Base-by-base conservation (phyloP, 2,329 filamentous ascomycete species). In the Alternaria gaisen region DNA sequence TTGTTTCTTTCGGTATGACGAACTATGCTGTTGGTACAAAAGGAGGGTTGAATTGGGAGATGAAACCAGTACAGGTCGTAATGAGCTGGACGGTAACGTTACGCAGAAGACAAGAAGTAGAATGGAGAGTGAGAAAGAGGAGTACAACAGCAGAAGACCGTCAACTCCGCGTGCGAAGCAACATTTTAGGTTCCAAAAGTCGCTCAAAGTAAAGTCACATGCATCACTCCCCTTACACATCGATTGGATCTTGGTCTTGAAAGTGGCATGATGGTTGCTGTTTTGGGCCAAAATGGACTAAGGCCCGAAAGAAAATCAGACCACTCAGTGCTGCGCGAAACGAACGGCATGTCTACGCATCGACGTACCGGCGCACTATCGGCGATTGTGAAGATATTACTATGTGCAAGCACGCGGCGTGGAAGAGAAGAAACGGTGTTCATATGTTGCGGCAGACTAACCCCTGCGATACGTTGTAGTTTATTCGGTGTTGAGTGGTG, bases 231-330 rank as follows among this genome's bases (percentile, higher is more conserved):
- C 40, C 34, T 42, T 55, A 30, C 34, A 14, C 22, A 20, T 14
- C 58, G 26, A 52, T 36, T 24, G 34, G 51, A 24, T n/a, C 24
- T 20, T 18, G 12, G 16, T 18, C 48, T 43, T 26, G 22, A 68
- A 70, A 70, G 68, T 69, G 68, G 68, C 58, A 62, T 69, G 68
- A 69, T 70, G 57, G 40, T 56, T 62, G 61, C 64, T 60, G 24
- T 30, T 57, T 64, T 63, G 53, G 61, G 62, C 66, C 61, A 57
- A 69, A 66, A 32, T 44, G 66, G 48, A 46, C 44, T 57, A 58
- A 58, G 54, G 53, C 51, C 65, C 61, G 64, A 66, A 38, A 36
- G 53, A 46, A 62, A 59, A 69, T 69, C 66, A 70, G 57, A 63
- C 63, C 67, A 63, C 58, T 44, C 40, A 42, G 40, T 42, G 20